Evolutionary conservation across 148 eudicot species (phyloP).

Genomic region (Linanthus parryae): DNA sequence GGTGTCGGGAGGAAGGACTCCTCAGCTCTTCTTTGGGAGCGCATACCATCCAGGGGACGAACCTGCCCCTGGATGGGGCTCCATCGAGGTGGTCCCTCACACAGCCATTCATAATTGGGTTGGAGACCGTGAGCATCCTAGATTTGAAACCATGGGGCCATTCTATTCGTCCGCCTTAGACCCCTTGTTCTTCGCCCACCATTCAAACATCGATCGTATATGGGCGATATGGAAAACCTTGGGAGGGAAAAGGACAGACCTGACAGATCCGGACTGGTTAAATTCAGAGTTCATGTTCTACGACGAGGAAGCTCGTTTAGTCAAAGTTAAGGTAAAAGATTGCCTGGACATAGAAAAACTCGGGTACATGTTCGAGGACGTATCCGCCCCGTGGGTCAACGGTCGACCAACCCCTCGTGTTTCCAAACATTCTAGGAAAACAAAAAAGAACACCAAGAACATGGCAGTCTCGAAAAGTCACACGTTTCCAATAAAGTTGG

Average conservation of each 20-base stretch:
- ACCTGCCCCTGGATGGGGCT: constrained; percentile 11
- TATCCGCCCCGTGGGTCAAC: constrained; percentile 23
- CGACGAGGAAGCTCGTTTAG: constrained; percentile 27
- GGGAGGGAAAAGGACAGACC: constrained; percentile 10
- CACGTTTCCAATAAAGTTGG: constrained; percentile 42
- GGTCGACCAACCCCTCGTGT: too few species aligned
- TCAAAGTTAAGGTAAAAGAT: constrained; percentile 20
- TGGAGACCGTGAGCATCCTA: constrained; percentile 11
- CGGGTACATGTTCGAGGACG: constrained; percentile 19
- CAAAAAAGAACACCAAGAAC: too few species aligned
- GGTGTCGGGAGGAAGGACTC: too few species aligned
- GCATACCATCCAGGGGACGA: too few species aligned
- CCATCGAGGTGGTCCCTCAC: constrained; percentile 22
- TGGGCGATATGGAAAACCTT: constrained; percentile 25
- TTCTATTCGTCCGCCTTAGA: constrained; percentile 22
- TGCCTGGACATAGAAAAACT: constrained; percentile 15
- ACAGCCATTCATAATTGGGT: constrained; percentile 20
- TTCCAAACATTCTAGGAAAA: too few species aligned
- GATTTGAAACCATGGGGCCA: constrained; percentile 24
- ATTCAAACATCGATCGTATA: constrained; percentile 23
- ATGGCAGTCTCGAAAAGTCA: too few species aligned
- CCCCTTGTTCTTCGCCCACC: constrained; percentile 24
- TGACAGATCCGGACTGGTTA: constrained; percentile 18
- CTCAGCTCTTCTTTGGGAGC: too few species aligned
- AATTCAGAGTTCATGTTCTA: constrained; percentile 25